phyloP scores from a whole-genome alignment of 306 rosid genomes.

The Cucumis cinereus region DNA sequence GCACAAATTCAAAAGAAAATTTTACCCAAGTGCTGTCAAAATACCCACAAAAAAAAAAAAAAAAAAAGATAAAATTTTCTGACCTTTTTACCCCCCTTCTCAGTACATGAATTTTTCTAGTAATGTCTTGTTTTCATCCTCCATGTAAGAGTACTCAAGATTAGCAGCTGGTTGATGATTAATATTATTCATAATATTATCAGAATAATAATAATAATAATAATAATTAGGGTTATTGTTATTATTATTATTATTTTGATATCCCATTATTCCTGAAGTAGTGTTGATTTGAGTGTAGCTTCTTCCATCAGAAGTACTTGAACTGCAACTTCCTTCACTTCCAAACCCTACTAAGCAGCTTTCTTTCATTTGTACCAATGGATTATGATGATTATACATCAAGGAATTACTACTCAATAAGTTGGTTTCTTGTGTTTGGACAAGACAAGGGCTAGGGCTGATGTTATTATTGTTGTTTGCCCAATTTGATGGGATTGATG shows the following conservation, averaged over 20 bases:
- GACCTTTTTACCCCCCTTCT: neutral
- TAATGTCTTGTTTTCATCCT: neutral
- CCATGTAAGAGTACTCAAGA: neutral
- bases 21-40: slow-evolving; percentile 44
- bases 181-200: neutral
- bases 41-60: slow-evolving; percentile 14
- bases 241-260: neutral
- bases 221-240: neutral
- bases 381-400: neutral
- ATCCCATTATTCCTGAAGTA: neutral
- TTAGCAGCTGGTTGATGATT: neutral
- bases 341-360: neutral
- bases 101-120: neutral
- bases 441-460: neutral
- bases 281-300: neutral
- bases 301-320: neutral
- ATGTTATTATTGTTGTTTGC: neutral
- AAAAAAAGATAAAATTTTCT: neutral
- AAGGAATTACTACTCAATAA: neutral
- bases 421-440: slow-evolving; percentile 2
- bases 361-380: neutral
- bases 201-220: neutral
- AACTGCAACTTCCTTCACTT: neutral
- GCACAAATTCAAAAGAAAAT: slow-evolving; percentile 29
- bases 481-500: slow-evolving; percentile 10